A percentile compares a stretch with the other conserved stretches of the same genome.
These are phyloP conservation scores for Candida chauliodis DNA, from an alignment of 805 yeast species.

Conservation along the genomic window DNA sequence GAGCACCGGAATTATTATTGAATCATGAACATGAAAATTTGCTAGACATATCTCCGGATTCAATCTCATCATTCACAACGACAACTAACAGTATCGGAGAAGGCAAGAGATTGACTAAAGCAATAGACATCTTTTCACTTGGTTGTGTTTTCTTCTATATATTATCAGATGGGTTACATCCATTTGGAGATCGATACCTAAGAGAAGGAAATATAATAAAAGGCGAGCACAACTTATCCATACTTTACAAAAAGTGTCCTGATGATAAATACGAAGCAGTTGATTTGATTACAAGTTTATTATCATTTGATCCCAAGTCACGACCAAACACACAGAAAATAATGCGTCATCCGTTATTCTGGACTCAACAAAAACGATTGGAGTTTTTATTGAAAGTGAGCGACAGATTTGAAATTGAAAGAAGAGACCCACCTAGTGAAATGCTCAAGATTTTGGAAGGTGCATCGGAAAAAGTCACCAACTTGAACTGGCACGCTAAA, in stretches of 20 bases:
- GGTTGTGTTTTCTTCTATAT: conserved; percentile 94
- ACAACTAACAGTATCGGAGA: conserved; percentile 7
- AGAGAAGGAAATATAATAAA: conserved; percentile 86
- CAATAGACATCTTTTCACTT: conserved; percentile 88
- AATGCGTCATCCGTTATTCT: conserved; percentile 83
- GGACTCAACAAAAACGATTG: conserved; percentile 70
- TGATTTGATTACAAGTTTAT: conserved; percentile 73
- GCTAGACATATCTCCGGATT: conserved; percentile 36
- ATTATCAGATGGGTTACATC: conserved; percentile 79
- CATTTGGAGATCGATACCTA: conserved; percentile 88
- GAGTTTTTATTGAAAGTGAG: conserved; percentile 85
- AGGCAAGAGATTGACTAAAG: conserved; percentile 68
- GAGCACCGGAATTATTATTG: conserved; percentile 85
- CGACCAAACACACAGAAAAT: conserved; percentile 73
- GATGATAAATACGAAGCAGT: conserved; percentile 58
- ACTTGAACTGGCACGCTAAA: conserved; percentile 71
- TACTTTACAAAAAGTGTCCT: conserved; percentile 40
- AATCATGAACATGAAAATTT: conserved; percentile 29
- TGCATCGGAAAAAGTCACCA: conserved; percentile 45
- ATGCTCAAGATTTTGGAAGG: conserved; percentile 54
- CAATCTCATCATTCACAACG: conserved; percentile 24
- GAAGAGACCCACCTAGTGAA: conserved; percentile 72
- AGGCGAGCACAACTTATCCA: conserved; percentile 51
- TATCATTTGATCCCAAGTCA: conserved; percentile 55
- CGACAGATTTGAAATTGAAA: conserved; percentile 85